Base-by-base conservation (phyloP, 192 early-diverging fungal species). In the Coemansia sp. region DNA sequence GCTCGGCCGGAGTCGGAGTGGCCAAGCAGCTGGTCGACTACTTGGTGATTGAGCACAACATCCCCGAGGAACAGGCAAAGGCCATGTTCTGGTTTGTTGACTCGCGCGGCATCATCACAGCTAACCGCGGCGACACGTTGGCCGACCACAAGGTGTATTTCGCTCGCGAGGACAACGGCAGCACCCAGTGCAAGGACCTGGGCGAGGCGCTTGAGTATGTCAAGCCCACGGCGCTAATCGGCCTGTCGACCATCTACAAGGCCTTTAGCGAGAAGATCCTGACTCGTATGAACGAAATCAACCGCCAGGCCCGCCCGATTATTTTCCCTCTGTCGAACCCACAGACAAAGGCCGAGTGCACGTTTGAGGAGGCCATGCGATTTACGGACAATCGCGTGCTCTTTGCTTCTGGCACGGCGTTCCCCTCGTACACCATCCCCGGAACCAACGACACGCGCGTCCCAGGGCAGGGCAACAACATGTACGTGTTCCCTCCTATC, bases 401-500 rank as follows among this genome's bases (percentile, higher is more conserved):
- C 59, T 99, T 99, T 86, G 95, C 94, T 23, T 94, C 93, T 6
- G 96, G 96, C 56, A 97, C 95, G 8, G 92, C 90, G 5, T 99
- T 99, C 85, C 93, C 95, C 23, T 60, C 85, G 21, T 90, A 89
- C 70, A 87, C 82, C 7, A 77, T 91, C 38, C 88, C 91, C 12
- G 76, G 84, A 33, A 75, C 76, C 55, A 26, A 31, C 33, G 69
- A 79, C 25, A 43, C 55, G 33, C 62, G 64, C 45, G 66, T 89
- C 47, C 92, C 93, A 7, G 93, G 90, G 16, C 93, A 96, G 81
- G 94, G 92, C 66, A 94, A 96, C 85, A 96, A 96, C 85, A 93
- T 92, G 90, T 98, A 95, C 76, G 93, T 96, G 62, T 98, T 96
- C 88, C 96, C 96, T 47, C 93, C 94, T 55, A 87, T 98, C 35